Evolutionary conservation across 768 basidiomycete species (phyloP).

Genomic region (Russula compacta): DNA sequence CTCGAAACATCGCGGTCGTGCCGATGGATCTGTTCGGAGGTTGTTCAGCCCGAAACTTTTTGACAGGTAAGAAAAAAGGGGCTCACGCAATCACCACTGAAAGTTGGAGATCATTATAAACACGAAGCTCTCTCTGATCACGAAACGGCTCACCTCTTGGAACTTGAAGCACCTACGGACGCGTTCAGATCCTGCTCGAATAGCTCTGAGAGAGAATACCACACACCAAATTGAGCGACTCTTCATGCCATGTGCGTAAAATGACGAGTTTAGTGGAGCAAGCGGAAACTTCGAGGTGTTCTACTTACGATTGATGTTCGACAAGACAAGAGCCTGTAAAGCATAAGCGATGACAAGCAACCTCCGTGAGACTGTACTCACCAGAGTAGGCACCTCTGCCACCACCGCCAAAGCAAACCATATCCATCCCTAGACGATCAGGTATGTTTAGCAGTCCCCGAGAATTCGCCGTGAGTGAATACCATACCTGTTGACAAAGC

Average conservation of each 20-base stretch:
- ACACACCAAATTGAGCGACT: background rate
- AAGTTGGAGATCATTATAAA: background rate
- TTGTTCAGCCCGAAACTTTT: background rate
- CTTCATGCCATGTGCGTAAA: background rate
- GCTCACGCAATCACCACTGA: conserved; percentile 5
- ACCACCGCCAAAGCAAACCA: too few species aligned
- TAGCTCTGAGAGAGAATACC: background rate
- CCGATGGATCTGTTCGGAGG: background rate
- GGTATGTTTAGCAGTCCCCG: too few species aligned
- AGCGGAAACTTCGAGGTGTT: background rate
- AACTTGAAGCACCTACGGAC: background rate
- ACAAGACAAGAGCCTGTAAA: background rate
- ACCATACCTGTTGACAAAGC: too few species aligned
- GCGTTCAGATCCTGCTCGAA: background rate
- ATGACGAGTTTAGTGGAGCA: background rate
- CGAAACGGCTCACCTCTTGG: background rate
- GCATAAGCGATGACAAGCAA: background rate
- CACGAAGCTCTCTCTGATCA: too few species aligned
- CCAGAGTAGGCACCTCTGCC: too few species aligned
- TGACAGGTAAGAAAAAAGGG: too few species aligned
- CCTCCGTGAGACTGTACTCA: too few species aligned
- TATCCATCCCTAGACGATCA: too few species aligned
- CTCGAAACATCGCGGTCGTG: background rate
- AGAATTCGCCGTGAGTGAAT: too few species aligned
- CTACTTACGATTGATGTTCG: background rate